Percentiles rank a stretch among this genome's conserved stretches.
These are phyloP conservation scores for Lagerstroemia speciosa DNA, from an alignment of 345 rosid genomes.

Conservation along the genomic window DNA sequence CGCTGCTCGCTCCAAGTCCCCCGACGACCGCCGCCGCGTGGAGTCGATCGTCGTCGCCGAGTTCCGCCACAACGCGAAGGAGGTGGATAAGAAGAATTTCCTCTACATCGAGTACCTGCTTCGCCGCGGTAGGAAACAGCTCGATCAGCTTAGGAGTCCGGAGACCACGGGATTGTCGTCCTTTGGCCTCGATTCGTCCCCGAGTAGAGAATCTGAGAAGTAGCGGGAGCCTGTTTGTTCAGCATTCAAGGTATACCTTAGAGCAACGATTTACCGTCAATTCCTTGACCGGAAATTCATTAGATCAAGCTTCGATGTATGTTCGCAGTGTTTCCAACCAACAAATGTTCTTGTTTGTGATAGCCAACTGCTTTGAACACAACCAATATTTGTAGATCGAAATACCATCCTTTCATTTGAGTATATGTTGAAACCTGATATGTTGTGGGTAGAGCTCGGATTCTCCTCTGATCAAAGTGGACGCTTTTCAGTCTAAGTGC, in stretches of 20 bases:
- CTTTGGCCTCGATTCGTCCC: conserved; percentile 17
- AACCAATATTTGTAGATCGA: not conserved
- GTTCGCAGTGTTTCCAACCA: not conserved
- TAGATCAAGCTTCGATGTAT: not conserved
- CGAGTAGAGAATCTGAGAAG: not conserved
- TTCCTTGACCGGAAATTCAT: not conserved
- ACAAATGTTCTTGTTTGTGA: not conserved
- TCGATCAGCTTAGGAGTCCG: conserved; percentile 64
- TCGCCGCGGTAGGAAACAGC: conserved; percentile 71
- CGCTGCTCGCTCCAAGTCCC: conserved; percentile 57
- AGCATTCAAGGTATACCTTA: not conserved
- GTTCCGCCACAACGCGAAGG: conserved; percentile 49
- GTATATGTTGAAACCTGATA: not conserved
- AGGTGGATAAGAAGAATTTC: conserved; percentile 75
- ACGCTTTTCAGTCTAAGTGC: not conserved
- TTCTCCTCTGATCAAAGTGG: not conserved
- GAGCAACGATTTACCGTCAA: not conserved
- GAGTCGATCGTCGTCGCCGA: conserved; percentile 55
- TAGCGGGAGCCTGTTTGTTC: not conserved
- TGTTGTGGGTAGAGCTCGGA: not conserved
- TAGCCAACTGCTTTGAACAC: not conserved
- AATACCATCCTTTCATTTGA: not conserved
- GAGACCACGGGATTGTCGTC: conserved; percentile 44
- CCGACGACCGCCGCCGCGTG: conserved; percentile 45
- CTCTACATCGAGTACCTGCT: conserved; percentile 70